phyloP scores from a whole-genome alignment of 768 basidiomycete genomes.

The Trametes cubensis region DNA sequence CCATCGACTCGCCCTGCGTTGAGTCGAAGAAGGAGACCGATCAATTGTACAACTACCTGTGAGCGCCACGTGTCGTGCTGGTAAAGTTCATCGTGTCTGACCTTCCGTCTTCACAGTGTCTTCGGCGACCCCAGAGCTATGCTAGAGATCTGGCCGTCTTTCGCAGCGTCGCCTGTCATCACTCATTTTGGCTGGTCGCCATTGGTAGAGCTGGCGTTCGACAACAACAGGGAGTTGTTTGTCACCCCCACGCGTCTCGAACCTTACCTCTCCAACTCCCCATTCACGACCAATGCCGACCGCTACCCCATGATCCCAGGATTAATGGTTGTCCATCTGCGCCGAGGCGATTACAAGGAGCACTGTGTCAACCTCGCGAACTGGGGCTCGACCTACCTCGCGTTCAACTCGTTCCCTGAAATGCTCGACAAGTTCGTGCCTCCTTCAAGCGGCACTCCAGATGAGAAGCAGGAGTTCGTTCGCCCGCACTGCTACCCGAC shows the following conservation, averaged over 20 bases:
- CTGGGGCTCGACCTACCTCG: conserved; percentile 39
- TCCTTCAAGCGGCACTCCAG: conserved; percentile 30
- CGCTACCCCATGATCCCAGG: conserved; percentile 37
- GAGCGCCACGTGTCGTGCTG: not conserved
- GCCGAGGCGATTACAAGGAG: conserved; percentile 49
- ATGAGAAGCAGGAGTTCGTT: conserved; percentile 24
- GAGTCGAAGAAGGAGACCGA: conserved; percentile 18
- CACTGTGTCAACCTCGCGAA: conserved; percentile 47
- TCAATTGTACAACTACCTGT: conserved; percentile 1
- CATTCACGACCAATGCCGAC: conserved; percentile 14
- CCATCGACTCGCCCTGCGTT: conserved; percentile 39
- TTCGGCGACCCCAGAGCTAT: conserved; percentile 25
- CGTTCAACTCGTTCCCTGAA: conserved; percentile 45
- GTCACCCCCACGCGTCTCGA: not conserved
- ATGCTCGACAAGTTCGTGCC: conserved; percentile 42
- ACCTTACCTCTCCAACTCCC: not conserved
- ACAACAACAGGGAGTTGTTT: conserved; percentile 23
- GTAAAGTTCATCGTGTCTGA: not conserved
- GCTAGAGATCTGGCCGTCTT: conserved; percentile 41
- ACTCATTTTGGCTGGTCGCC: conserved; percentile 54
- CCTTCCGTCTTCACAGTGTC: not conserved
- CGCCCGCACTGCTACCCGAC: conserved; percentile 46
- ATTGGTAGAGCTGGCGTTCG: conserved; percentile 46
- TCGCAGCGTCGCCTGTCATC: conserved; percentile 52
- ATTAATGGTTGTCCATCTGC: conserved; percentile 51